Conservation (phyloP, 148 eudicot species). For the Chenopodium suecicum region DNA sequence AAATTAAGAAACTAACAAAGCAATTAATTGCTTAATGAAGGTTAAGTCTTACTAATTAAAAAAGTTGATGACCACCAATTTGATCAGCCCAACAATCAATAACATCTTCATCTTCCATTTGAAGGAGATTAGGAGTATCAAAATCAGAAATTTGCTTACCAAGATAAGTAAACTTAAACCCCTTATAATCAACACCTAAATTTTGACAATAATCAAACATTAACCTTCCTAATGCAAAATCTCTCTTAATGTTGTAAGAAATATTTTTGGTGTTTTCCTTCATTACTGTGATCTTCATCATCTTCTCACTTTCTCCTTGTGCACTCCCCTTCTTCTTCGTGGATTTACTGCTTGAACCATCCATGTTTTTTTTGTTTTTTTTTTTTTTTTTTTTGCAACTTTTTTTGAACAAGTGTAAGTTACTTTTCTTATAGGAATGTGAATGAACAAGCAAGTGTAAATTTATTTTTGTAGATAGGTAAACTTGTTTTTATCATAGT, state of each 20-base stretch:
- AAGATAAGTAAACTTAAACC: not conserved
- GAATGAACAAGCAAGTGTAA: too few species aligned
- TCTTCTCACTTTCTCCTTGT: not conserved
- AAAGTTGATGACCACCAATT: not conserved
- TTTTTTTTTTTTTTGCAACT: too few species aligned
- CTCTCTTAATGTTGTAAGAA: not conserved
- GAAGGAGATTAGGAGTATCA: not conserved
- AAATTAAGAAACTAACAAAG: too few species aligned
- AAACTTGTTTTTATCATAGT: too few species aligned
- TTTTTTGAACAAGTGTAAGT: too few species aligned
- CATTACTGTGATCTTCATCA: not conserved
- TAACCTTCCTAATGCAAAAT: not conserved
- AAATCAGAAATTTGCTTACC: not conserved
- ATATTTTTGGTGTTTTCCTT: not conserved
- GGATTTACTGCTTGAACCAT: too few species aligned
- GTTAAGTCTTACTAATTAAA: too few species aligned
- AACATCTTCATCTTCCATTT: conserved; percentile 8
- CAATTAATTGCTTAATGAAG: too few species aligned
- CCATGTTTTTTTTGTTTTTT: too few species aligned
- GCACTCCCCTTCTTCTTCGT: too few species aligned
- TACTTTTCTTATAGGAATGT: too few species aligned
- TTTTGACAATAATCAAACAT: not conserved
- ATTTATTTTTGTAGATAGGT: too few species aligned
- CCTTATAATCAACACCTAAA: not conserved
- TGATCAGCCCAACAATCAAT: conserved; percentile 14